Percentiles rank a stretch among this genome's conserved stretches.
phyloP scores from a whole-genome alignment of 2,329 filamentous ascomycete species.

The Epichloe bromicola region DNA sequence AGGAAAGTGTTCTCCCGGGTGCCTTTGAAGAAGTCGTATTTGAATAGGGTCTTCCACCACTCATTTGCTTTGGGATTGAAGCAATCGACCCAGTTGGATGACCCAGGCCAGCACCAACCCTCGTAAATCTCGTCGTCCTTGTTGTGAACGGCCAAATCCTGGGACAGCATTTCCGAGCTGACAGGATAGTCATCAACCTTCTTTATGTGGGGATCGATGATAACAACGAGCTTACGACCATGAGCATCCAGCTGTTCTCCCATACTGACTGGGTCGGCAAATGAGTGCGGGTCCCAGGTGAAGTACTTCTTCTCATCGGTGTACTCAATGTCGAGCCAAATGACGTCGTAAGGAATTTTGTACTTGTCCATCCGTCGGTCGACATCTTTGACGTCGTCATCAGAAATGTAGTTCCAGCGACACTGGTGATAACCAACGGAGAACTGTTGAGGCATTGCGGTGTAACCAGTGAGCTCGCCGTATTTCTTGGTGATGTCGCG shows the following conservation, averaged over 20 bases:
- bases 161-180: conserved; percentile 68
- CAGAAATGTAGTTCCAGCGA: conserved; percentile 96
- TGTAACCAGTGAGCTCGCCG: conserved; percentile 80
- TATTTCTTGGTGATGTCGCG: conserved; percentile 72
- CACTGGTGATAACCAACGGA: conserved; percentile 93
- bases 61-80: conserved; percentile 85
- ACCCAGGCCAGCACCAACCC: conserved; percentile 97
- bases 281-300: conserved; percentile 85
- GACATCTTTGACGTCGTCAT: conserved; percentile 93
- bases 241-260: conserved; percentile 73
- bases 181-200: conserved; percentile 69
- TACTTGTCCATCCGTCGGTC: conserved; percentile 92
- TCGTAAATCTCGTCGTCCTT: conserved; percentile 85
- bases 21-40: conserved; percentile 77
- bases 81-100: conserved; percentile 89
- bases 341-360: conserved; percentile 94
- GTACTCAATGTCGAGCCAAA: conserved; percentile 98
- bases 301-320: conserved; percentile 97
- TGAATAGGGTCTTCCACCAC: conserved; percentile 87
- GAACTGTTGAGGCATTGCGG: conserved; percentile 83
- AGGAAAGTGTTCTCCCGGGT: conserved; percentile 79
- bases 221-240: conserved; percentile 80
- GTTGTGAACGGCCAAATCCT: conserved; percentile 74
- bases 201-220: conserved; percentile 98
- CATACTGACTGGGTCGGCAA: conserved; percentile 77